Conservation (phyloP, 495 filamentous ascomycete species). For the Aspergillus affinis region DNA sequence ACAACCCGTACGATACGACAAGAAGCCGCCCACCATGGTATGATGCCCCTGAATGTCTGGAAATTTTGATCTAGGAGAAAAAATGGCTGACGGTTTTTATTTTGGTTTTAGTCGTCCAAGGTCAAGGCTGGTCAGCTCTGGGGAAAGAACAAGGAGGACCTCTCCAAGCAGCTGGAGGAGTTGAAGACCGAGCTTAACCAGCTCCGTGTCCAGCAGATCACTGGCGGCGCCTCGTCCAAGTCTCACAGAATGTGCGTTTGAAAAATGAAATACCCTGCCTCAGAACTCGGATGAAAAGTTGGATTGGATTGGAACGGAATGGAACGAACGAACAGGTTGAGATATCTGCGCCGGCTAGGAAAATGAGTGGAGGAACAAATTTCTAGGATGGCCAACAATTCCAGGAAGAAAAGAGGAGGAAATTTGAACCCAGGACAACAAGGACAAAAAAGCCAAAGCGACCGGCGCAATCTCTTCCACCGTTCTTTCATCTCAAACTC, state of each 20-base stretch:
- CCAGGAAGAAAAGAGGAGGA: slow-evolving; percentile 1
- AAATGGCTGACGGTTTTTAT: slow-evolving; percentile 19
- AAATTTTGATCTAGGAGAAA: slow-evolving; percentile 1
- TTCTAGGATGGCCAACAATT: neutral
- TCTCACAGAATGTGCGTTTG: slow-evolving; percentile 90
- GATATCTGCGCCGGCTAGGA: slow-evolving; percentile 6
- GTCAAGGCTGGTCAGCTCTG: slow-evolving; percentile 94
- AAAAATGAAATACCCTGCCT: slow-evolving; percentile 16
- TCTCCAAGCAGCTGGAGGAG: slow-evolving; percentile 88
- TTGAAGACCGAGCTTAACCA: slow-evolving; percentile 92
- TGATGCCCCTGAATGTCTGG: slow-evolving; percentile 20
- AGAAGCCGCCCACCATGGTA: slow-evolving; percentile 51
- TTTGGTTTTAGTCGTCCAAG: slow-evolving; percentile 70
- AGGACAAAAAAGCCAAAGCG: neutral
- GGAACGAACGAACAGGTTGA: slow-evolving; percentile 1
- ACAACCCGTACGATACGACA: slow-evolving; percentile 47
- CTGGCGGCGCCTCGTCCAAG: slow-evolving; percentile 87
- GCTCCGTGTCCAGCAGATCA: slow-evolving; percentile 96
- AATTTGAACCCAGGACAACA: neutral
- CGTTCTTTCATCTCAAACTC: neutral
- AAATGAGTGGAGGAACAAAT: neutral
- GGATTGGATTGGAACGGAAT: neutral
- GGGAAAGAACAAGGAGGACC: slow-evolving; percentile 98
- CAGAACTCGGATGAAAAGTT: slow-evolving; percentile 10
- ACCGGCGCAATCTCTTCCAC: slow-evolving; percentile 5